phyloP scores from a whole-genome alignment of 192 early-diverging fungal species.

The Coemansia sp. region DNA sequence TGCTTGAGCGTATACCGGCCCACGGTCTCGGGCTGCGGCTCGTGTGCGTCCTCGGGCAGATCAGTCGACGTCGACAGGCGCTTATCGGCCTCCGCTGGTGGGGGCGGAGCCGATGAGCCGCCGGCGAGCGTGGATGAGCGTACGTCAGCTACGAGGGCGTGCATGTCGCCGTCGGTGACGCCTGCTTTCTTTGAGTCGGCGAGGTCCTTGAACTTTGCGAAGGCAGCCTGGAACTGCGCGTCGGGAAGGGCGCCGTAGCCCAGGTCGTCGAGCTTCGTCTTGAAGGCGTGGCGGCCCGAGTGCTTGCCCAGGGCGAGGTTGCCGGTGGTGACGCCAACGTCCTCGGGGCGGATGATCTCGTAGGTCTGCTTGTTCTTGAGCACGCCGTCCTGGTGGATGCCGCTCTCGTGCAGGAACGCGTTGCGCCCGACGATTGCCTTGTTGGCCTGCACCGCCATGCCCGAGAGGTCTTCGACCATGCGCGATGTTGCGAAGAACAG shows the following conservation, averaged over 20 bases:
- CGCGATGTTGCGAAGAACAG: slow-evolving; percentile 87
- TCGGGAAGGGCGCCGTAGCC: slow-evolving; percentile 62
- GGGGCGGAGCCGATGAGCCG: not conserved
- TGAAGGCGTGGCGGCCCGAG: slow-evolving; percentile 93
- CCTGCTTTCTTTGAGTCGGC: slow-evolving; percentile 87
- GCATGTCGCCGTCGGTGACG: slow-evolving; percentile 86
- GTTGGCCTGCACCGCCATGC: slow-evolving; percentile 97
- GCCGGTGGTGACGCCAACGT: slow-evolving; percentile 83
- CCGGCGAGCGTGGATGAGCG: slow-evolving; percentile 46
- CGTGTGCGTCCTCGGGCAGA: not conserved
- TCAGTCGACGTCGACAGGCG: slow-evolving; percentile 1
- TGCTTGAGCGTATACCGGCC: slow-evolving; percentile 61
- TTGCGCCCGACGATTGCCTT: slow-evolving; percentile 98
- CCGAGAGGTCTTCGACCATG: slow-evolving; percentile 84
- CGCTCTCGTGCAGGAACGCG: slow-evolving; percentile 96
- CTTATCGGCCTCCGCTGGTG: not conserved
- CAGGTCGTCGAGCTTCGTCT: slow-evolving; percentile 74
- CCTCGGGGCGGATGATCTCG: slow-evolving; percentile 94
- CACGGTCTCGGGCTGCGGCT: not conserved
- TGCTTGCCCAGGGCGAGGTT: slow-evolving; percentile 94
- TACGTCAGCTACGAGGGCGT: slow-evolving; percentile 81
- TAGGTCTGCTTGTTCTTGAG: slow-evolving; percentile 95
- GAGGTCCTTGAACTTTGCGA: slow-evolving; percentile 87
- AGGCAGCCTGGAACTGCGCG: slow-evolving; percentile 75
- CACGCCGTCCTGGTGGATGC: slow-evolving; percentile 98